These are phyloP conservation scores for Komagataella mondaviorum DNA, from an alignment of 805 yeast genomes.

Conservation along the genomic window DNA sequence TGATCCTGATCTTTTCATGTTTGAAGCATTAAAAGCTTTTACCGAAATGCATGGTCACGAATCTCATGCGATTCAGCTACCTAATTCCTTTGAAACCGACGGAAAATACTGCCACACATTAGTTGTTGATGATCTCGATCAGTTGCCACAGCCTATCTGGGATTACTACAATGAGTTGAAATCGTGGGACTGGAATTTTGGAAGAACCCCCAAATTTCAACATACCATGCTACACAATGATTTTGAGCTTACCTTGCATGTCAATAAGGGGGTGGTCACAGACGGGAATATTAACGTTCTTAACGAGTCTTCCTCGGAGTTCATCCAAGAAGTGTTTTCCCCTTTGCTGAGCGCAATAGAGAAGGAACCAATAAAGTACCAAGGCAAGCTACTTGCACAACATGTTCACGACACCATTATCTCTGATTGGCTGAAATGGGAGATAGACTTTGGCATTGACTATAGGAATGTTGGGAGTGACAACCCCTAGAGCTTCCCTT, in stretches of 20 bases:
- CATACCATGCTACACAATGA: conserved; percentile 27
- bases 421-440: conserved; percentile 11
- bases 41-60: conserved; percentile 14
- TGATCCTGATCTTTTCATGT: conserved; percentile 29
- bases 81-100: conserved; percentile 1
- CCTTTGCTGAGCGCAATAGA: conserved; percentile 4
- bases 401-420: conserved; percentile 7
- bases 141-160: conserved; percentile 23
- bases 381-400: conserved; percentile 7
- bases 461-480: conserved; percentile 5
- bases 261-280: conserved; percentile 36
- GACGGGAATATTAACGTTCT: neutral
- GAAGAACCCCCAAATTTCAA: conserved; percentile 63
- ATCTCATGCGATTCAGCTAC: neutral
- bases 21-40: conserved; percentile 28
- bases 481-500: neutral
- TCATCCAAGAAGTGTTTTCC: conserved; percentile 7
- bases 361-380: conserved; percentile 7
- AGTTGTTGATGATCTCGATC: conserved; percentile 15
- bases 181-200: conserved; percentile 66
- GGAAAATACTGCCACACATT: conserved; percentile 9
- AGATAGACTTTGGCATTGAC: conserved; percentile 12
- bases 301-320: conserved; percentile 4
- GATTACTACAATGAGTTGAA: conserved; percentile 26
- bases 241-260: conserved; percentile 19